Base-by-base conservation (phyloP, 2,329 filamentous ascomycete genomes). In the Aspergillus sp. region DNA sequence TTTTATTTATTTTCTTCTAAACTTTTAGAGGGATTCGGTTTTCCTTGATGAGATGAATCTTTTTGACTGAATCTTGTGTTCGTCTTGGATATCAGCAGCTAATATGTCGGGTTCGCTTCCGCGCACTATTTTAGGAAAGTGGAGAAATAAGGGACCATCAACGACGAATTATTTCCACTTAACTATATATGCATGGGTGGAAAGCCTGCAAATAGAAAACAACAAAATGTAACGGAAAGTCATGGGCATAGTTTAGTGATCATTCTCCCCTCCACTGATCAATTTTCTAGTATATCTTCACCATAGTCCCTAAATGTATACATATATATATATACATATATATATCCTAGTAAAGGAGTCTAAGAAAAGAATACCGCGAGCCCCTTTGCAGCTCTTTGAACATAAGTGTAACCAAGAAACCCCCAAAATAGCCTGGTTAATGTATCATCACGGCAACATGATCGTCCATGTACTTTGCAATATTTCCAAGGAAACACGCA, bases 401-500 rank as follows among this genome's bases (percentile, higher is more conserved):
- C 7, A 30, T 3, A 3, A 30, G 8, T 9, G 27, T n/a, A 13
- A 37, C 6, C 34, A 5, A n/a, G n/a, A 37, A 37, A 7, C 5
- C 5, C 34, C 13, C 17, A 13, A 11, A 20, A 42, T 42, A 20
- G 11, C 40, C 9, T 12, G 9, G 9, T 41, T 53, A 61, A 27
- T 57, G 59, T 45, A 61, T 78, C 15, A 81, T 77, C 13, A 84
- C 82, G 2, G 82, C 82, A 30, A 86, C 78, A 70, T 83, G 79
- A 60, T 86, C 80, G 66, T 83, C 80, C 80, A 86, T 83, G 61
- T 83, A 84, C 68, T 79, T 72, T 39, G 74, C 76, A 54, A 88
- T 85, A 64, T 87, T 80, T 1, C 82, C 83, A 68, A 88, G 70
- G 61, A 87, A 85, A 56, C 81, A 76, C 54, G 82, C 80, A 0